Conservation (phyloP, 225 moss, liverwort and hornwort genomes). For the Polytrichum commune region DNA sequence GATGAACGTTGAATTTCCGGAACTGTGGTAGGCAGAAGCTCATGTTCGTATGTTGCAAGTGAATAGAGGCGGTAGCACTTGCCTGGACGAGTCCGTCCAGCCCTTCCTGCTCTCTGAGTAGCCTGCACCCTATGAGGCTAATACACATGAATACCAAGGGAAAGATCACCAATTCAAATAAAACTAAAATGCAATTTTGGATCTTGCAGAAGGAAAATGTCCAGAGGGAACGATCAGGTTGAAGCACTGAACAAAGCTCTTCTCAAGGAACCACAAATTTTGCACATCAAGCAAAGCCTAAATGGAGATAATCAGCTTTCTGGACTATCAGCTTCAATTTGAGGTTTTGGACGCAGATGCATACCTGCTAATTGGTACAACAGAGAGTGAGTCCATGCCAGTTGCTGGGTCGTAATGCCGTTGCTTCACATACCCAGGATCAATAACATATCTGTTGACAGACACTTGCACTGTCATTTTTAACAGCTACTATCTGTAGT, state of each 20-base stretch:
- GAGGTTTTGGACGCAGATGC: background rate
- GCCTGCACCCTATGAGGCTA: constrained; percentile 70
- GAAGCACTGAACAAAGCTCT: no score
- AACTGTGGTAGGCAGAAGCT: constrained; percentile 72
- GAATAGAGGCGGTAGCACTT: constrained; percentile 89
- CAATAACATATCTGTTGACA: constrained; percentile 69
- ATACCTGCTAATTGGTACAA: constrained; percentile 88
- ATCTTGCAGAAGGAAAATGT: no score
- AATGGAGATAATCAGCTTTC: no score
- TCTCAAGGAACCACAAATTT: no score
- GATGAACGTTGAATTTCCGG: constrained; percentile 99
- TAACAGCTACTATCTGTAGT: background rate
- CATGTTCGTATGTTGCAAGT: constrained; percentile 66
- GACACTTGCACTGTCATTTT: background rate
- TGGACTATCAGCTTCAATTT: no score
- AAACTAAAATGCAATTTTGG: no score
- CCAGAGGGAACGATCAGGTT: no score
- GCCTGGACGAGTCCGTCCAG: constrained; percentile 89
- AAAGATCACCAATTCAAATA: background rate
- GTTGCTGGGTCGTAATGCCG: constrained; percentile 86
- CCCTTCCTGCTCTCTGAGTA: constrained; percentile 92
- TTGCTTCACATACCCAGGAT: constrained; percentile 95
- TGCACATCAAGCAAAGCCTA: no score
- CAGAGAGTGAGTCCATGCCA: constrained; percentile 92
- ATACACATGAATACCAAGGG: background rate